Conservation (phyloP, 2,329 filamentous ascomycete genomes). For the Paracoccidioides brasiliensis region DNA sequence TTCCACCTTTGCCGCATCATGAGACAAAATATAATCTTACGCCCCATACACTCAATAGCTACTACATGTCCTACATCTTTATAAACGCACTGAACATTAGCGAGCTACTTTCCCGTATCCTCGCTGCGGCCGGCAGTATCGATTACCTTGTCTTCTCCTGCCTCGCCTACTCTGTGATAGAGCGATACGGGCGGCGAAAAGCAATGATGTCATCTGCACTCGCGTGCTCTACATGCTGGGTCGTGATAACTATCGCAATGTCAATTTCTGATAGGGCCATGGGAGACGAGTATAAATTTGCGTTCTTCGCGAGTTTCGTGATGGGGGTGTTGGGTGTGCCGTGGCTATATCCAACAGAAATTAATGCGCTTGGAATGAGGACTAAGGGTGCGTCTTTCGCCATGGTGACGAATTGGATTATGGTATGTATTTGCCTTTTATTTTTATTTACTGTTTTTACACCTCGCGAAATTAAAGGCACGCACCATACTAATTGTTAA, state of each 20-base stretch:
- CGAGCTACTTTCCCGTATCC: slow-evolving; percentile 28
- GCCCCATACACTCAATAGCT: slow-evolving; percentile 8
- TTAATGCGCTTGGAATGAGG: slow-evolving; percentile 24
- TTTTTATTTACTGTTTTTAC: no score
- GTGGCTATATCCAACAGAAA: slow-evolving; percentile 26
- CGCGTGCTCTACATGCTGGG: slow-evolving; percentile 38
- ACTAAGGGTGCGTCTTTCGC: slow-evolving; percentile 22
- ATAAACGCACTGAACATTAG: slow-evolving; percentile 29
- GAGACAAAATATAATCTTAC: slow-evolving; percentile 1
- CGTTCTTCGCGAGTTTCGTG: slow-evolving; percentile 29
- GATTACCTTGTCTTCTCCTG: slow-evolving; percentile 35
- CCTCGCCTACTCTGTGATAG: slow-evolving; percentile 35
- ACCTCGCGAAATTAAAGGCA: no score
- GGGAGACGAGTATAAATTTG: slow-evolving; percentile 30
- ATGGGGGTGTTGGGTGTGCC: slow-evolving; percentile 28
- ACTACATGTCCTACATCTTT: slow-evolving; percentile 31
- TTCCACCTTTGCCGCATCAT: not conserved
- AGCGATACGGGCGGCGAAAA: slow-evolving; percentile 36
- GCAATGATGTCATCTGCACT: slow-evolving; percentile 38
- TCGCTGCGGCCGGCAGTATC: slow-evolving; percentile 35
- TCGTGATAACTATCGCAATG: slow-evolving; percentile 35
- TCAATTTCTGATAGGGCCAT: slow-evolving; percentile 27
- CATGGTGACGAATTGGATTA: slow-evolving; percentile 21
- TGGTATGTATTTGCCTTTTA: slow-evolving; percentile 1
- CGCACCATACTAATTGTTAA: no score